These are phyloP conservation scores for Dryadomyces quercus-mongolicae DNA, from an alignment of 2,329 filamentous ascomycete species.

Conservation along the genomic window DNA sequence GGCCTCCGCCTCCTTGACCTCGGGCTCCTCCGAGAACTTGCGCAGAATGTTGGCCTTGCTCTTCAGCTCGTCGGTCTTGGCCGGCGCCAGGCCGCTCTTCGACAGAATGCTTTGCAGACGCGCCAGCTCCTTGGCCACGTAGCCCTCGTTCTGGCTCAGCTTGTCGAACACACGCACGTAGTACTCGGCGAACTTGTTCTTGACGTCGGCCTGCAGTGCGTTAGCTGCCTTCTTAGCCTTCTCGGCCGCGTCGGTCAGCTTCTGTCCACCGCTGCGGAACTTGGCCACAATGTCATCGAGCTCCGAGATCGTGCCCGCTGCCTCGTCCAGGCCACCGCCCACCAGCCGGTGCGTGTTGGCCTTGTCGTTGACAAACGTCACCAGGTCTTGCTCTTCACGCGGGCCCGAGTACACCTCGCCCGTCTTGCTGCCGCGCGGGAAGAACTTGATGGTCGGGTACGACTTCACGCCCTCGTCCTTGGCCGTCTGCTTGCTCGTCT, in stretches of 20 bases:
- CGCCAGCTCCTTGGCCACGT: constrained; percentile 73
- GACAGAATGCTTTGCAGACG: constrained; percentile 67
- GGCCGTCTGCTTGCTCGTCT: constrained; percentile 66
- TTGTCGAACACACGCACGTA: constrained; percentile 88
- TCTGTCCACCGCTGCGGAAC: constrained; percentile 48
- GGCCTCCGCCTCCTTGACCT: constrained; percentile 11
- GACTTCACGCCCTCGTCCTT: constrained; percentile 65
- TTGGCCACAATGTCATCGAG: constrained; percentile 68
- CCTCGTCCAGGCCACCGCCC: constrained; percentile 67
- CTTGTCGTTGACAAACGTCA: constrained; percentile 79
- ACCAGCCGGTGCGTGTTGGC: constrained; percentile 72
- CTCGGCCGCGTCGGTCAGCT: constrained; percentile 49
- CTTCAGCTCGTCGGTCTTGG: constrained; percentile 82
- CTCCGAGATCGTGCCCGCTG: constrained; percentile 69
- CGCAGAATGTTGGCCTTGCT: constrained; percentile 79
- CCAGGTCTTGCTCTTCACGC: constrained; percentile 63
- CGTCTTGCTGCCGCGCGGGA: constrained; percentile 71
- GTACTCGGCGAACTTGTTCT: constrained; percentile 79
- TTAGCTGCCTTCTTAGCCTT: constrained; percentile 63
- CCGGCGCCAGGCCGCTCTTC: constrained; percentile 74
- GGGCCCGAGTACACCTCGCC: constrained; percentile 60
- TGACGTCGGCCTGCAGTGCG: constrained; percentile 46
- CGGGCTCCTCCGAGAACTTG: constrained; percentile 55
- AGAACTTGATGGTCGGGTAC: constrained; percentile 98
- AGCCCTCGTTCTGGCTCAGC: constrained; percentile 63